These are phyloP conservation scores for Odonthalia washingtoniensis DNA, from an alignment of 31 red algal genomes.

Conservation along the genomic window DNA sequence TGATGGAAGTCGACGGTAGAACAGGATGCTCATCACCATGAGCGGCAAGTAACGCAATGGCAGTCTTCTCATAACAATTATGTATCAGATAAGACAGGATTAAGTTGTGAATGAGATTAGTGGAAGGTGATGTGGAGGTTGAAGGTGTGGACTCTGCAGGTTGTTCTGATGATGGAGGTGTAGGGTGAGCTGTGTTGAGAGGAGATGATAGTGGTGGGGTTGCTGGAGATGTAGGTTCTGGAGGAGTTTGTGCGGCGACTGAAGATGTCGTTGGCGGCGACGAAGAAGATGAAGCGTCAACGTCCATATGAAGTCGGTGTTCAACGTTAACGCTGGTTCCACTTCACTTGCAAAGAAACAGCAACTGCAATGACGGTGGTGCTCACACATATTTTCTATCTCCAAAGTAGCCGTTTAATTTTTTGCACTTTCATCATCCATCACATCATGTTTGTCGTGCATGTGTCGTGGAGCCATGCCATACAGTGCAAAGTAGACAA, in stretches of 20 bases:
- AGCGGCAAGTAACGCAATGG: conserved; percentile 42
- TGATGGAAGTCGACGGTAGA: no score
- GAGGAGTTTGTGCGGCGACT: background rate
- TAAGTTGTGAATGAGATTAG: background rate
- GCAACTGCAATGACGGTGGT: no score
- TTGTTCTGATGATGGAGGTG: background rate
- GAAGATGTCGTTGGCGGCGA: background rate
- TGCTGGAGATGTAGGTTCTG: background rate
- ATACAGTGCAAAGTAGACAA: no score
- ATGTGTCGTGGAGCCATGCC: no score
- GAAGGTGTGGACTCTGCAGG: background rate
- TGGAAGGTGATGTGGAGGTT: background rate
- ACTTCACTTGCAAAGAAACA: no score
- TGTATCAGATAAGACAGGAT: conserved; percentile 42
- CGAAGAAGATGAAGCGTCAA: background rate
- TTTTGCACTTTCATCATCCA: no score
- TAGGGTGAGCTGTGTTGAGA: background rate
- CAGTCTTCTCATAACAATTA: conserved; percentile 54
- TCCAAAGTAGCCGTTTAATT: no score
- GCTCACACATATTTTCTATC: no score
- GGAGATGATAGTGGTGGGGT: background rate
- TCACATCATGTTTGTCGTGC: no score
- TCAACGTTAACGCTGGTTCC: no score
- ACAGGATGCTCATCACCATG: no score
- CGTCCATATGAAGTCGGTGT: no score